These are phyloP conservation scores for Termitomyces sp. DNA, from an alignment of 768 basidiomycete genomes.

Conservation along the genomic window DNA sequence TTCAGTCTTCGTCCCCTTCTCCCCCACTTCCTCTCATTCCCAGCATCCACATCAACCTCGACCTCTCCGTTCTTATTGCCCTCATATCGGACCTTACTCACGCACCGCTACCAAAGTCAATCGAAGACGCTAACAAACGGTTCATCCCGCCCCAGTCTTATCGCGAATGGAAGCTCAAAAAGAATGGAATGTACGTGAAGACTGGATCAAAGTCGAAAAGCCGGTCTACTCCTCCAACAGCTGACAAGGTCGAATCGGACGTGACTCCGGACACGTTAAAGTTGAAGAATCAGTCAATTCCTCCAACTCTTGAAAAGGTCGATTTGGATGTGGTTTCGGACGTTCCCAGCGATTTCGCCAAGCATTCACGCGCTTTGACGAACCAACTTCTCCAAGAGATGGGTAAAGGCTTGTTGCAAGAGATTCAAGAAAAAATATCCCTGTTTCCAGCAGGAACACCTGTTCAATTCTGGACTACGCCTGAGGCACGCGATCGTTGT, in stretches of 20 bases:
- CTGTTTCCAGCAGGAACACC: conserved; percentile 9
- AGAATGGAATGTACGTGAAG: conserved; percentile 20
- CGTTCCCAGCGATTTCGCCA: conserved; percentile 35
- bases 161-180: conserved; percentile 54
- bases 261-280: not conserved
- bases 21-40: conserved; percentile 33
- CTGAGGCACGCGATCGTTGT: conserved; percentile 70
- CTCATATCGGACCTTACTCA: conserved; percentile 83
- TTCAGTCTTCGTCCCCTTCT: conserved; percentile 11
- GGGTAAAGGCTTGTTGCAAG: conserved; percentile 55
- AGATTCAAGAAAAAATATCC: conserved; percentile 50
- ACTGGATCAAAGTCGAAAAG: conserved; percentile 8
- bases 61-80: conserved; percentile 82
- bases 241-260: not conserved
- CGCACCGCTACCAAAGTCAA: conserved; percentile 52
- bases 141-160: conserved; percentile 62
- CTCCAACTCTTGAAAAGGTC: conserved; percentile 4
- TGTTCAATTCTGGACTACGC: conserved; percentile 77
- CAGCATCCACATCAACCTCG: conserved; percentile 68
- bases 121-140: conserved; percentile 56
- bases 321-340: conserved; percentile 26
- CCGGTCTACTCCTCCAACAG: conserved; percentile 8
- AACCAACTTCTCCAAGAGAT: conserved; percentile 78
- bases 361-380: conserved; percentile 67
- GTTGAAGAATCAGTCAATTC: conserved; percentile 5